Percentiles rank a stretch among this genome's conserved stretches.
Evolutionary conservation across 1,284 basidiomycete genomes (phyloP).

Genomic region (Trametes sp.): DNA sequence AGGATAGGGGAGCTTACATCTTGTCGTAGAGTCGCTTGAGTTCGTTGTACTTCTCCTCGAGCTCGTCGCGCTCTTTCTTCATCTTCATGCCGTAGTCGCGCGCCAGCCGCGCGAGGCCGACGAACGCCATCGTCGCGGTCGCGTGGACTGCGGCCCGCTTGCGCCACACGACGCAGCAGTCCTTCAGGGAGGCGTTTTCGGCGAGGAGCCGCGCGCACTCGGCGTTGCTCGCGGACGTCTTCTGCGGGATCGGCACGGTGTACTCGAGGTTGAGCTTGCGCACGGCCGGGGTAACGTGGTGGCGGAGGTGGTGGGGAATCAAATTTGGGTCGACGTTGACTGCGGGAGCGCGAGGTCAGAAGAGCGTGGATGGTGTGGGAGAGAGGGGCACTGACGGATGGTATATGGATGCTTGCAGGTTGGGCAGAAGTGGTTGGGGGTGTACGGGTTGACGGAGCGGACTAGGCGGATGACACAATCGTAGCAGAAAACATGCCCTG

Average conservation of each 20-base stretch:
- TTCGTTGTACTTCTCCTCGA: conserved; percentile 46
- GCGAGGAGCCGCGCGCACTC: conserved; percentile 57
- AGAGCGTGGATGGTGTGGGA: background rate
- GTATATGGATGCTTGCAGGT: conserved; percentile 58
- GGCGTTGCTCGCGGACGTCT: conserved; percentile 27
- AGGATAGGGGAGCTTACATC: conserved; percentile 23
- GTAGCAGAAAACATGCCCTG: conserved; percentile 68
- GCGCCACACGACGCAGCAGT: conserved; percentile 60
- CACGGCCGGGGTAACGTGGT: conserved; percentile 57
- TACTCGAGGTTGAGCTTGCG: conserved; percentile 57
- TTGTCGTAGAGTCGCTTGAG: conserved; percentile 40
- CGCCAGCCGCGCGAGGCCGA: conserved; percentile 56
- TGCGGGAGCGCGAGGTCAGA: conserved; percentile 32
- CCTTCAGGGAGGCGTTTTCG: conserved; percentile 57
- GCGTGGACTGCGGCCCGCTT: conserved; percentile 64
- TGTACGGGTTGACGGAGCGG: conserved; percentile 53
- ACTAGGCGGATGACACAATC: conserved; percentile 58
- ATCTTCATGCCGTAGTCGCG: conserved; percentile 56
- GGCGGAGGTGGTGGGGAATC: conserved; percentile 57
- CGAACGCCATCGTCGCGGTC: conserved; percentile 58
- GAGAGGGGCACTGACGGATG: conserved; percentile 43
- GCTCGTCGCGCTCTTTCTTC: conserved; percentile 53
- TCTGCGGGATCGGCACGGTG: conserved; percentile 29
- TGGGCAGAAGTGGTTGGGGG: conserved; percentile 58
- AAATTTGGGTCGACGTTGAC: conserved; percentile 54